Evolutionary conservation across 2,329 filamentous ascomycete genomes (phyloP).

Genomic region (Botrytis squamosa): DNA sequence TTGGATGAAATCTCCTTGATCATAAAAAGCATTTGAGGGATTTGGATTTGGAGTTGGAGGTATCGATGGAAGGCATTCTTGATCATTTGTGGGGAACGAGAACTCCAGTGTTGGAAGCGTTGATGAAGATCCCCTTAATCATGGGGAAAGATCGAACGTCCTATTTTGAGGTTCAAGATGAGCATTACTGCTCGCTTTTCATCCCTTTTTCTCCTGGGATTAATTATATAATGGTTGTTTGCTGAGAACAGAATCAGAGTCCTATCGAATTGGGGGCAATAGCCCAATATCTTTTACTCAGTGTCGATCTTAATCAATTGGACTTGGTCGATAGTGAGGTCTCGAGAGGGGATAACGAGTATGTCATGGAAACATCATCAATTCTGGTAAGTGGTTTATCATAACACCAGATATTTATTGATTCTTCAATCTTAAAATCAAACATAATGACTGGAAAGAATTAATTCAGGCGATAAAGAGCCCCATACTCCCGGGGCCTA

Average conservation of each 20-base stretch:
- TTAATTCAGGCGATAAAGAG: no score
- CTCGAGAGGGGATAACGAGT: not conserved
- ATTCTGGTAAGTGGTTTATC: not conserved
- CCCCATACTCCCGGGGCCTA: not conserved
- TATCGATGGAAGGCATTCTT: not conserved
- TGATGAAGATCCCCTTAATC: not conserved
- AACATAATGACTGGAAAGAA: no score
- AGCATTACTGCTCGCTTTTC: not conserved
- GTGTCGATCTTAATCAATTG: not conserved
- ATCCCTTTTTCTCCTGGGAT: accelerated
- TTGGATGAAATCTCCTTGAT: not conserved
- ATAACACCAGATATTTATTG: not conserved
- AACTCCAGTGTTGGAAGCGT: not conserved
- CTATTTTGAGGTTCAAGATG: not conserved
- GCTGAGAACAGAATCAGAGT: no score
- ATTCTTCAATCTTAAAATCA: no score
- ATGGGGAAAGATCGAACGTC: not conserved
- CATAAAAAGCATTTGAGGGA: not conserved
- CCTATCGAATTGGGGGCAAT: not conserved
- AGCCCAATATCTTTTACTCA: not conserved
- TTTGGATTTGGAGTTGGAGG: not conserved
- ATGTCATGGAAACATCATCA: not conserved
- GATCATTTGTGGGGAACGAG: accelerated
- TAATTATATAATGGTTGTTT: accelerated
- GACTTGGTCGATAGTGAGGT: no score